phyloP scores from a whole-genome alignment of 2,329 filamentous ascomycete genomes.

The Claviceps spartinae region DNA sequence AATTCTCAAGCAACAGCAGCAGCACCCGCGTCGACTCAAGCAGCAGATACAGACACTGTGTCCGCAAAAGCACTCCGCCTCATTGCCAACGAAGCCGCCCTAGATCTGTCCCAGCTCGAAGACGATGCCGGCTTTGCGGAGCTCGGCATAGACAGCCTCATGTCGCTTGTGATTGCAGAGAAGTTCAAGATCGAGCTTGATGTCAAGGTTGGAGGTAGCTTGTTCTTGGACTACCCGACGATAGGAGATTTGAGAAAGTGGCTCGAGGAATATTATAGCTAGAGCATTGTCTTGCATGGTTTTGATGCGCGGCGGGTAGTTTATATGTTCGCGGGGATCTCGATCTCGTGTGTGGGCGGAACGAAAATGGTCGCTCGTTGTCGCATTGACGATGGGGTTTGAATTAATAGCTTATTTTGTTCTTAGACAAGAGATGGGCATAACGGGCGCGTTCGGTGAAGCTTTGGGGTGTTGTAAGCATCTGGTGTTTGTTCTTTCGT shows the following conservation, averaged over 20 bases:
- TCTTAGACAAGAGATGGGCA: too few relatives aligned
- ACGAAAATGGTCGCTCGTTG: too few relatives aligned
- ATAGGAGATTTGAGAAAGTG: conserved; percentile 38
- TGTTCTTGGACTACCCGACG: conserved; percentile 40
- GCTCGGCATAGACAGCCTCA: conserved; percentile 45
- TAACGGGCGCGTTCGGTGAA: too few relatives aligned
- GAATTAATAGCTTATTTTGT: too few relatives aligned
- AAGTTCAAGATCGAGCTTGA: conserved; percentile 43
- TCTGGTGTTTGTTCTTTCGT: too few relatives aligned
- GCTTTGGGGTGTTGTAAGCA: too few relatives aligned
- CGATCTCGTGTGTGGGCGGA: too few relatives aligned
- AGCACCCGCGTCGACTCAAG: conserved; percentile 7
- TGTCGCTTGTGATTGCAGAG: conserved; percentile 42
- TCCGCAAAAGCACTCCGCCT: conserved; percentile 34
- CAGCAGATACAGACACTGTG: conserved; percentile 7
- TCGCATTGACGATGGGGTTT: too few relatives aligned
- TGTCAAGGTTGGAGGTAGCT: conserved; percentile 35
- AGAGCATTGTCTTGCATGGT: not conserved
- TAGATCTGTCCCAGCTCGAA: conserved; percentile 37
- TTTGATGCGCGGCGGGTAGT: not conserved
- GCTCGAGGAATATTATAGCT: conserved; percentile 20
- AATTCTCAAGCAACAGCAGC: conserved; percentile 13
- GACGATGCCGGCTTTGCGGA: conserved; percentile 43
- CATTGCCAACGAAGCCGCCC: conserved; percentile 40
- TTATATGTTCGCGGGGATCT: not conserved